A percentile compares a stretch with the other conserved stretches of the same genome.
These are phyloP conservation scores for Colletotrichum sublineola DNA, from an alignment of 2,329 filamentous ascomycete species.

Conservation along the genomic window DNA sequence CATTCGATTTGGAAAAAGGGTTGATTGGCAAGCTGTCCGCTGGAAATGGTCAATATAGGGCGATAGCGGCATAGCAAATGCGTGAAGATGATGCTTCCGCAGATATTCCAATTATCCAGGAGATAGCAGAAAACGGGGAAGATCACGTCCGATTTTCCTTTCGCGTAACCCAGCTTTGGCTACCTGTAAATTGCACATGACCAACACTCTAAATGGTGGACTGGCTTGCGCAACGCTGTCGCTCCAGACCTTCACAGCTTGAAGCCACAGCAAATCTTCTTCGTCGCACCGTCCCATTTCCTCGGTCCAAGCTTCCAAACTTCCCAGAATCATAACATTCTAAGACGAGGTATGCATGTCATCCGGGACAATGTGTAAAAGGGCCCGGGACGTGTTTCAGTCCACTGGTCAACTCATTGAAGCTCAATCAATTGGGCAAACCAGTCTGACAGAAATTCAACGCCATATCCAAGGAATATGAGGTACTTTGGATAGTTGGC, in stretches of 20 bases:
- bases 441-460: neutral
- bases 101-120: neutral
- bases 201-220: neutral
- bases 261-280: neutral
- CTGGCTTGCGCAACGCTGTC: neutral
- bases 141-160: too few species aligned
- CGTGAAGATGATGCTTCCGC: neutral
- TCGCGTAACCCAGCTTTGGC: neutral
- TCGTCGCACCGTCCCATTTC: neutral
- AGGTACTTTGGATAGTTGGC: neutral
- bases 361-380: neutral
- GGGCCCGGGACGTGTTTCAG: neutral
- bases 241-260: too few species aligned
- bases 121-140: neutral
- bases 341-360: neutral
- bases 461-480: neutral
- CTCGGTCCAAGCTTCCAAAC: neutral
- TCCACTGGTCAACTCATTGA: neutral
- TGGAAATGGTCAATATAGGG: too few species aligned
- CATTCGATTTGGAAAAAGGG: neutral
- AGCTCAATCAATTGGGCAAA: neutral
- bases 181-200: neutral
- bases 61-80: neutral
- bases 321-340: too few species aligned
- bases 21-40: neutral